Conservation (phyloP, 176 grass and related monocot genomes). For the Puya raimondii region DNA sequence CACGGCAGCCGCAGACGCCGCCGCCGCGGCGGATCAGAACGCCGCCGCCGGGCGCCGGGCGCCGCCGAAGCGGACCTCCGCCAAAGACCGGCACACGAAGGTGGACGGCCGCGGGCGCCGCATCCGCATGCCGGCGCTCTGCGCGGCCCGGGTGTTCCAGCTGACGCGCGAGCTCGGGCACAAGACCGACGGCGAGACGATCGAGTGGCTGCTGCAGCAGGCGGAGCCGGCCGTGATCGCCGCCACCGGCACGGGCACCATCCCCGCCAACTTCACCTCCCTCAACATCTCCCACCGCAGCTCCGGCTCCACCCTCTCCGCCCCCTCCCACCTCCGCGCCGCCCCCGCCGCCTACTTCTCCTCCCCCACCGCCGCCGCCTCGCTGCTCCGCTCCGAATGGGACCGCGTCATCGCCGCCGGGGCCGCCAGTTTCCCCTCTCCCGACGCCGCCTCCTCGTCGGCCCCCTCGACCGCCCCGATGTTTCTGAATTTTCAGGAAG, state of each 20-base stretch:
- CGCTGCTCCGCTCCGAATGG: conserved; percentile 5
- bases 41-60: background rate
- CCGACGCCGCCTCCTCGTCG: background rate
- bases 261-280: conserved; percentile 28
- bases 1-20: background rate
- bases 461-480: too few relatives aligned
- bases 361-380: conserved; percentile 1
- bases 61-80: conserved; percentile 19
- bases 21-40: background rate
- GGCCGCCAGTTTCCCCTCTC: background rate
- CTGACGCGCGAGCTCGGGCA: conserved; percentile 28
- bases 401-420: conserved; percentile 9
- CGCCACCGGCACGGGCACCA: conserved; percentile 24
- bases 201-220: conserved; percentile 32
- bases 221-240: conserved; percentile 27
- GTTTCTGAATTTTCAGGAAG: background rate
- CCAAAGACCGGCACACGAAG: conserved; percentile 31
- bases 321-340: conserved; percentile 26
- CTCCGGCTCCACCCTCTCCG: conserved; percentile 20
- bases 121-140: conserved; percentile 30
- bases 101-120: conserved; percentile 27
- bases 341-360: conserved; percentile 9
- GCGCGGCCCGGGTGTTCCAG: conserved; percentile 23
- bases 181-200: conserved; percentile 30
- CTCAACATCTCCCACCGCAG: conserved; percentile 33